Evolutionary conservation across 1,284 basidiomycete genomes (phyloP), one percentile per base, ranked within the genome.

Genomic region (Vanrija pseudolonga): DNA sequence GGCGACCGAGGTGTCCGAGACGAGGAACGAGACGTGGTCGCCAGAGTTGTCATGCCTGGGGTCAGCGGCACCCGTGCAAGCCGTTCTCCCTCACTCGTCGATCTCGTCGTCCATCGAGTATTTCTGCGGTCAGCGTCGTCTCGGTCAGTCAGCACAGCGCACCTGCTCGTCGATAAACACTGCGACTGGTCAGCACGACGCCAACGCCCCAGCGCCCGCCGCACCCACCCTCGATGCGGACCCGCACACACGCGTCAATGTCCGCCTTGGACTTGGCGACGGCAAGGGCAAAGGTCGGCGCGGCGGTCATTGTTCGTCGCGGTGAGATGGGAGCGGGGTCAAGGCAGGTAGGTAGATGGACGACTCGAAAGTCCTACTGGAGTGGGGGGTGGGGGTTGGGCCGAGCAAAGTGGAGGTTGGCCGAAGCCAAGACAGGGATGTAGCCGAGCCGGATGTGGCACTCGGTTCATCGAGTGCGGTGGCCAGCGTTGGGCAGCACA

Each of bases 151-250:
- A n/a, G n/a, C n/a, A n/a, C 20, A 40, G 50, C 66, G 46, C 37
- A 73, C 73, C 62, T 76, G 73, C 57, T 76, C 74, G 7, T 72
- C 68, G 9, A 64, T 61, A 48, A 76, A 76, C 15, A 76, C 73
- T 74, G 55, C 11, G 24, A 15, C n/a, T n/a, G n/a, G 50, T 54
- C 39, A 57, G 50, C 23, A 12, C 18, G 12, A 48, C 6, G 22
- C 3, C 32, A 6, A 26, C 11, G 23, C 1, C 22, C n/a, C 4
- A 15, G 17, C 15, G 61, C 68, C 40, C 56, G 74, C 4, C 18
- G 17, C 15, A 62, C 68, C 40, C 56, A 74, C 74, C 73, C 52
- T 74, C 70, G 23, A 74, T 62, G 15, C 74, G 60, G 41, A 75
- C 64, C 57, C 69, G 66, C 47, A 67, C 65, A 53, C 72, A 74